Evolutionary conservation across 78 protist genomes (phyloP).

Genomic region (Ministeria vibrans): DNA sequence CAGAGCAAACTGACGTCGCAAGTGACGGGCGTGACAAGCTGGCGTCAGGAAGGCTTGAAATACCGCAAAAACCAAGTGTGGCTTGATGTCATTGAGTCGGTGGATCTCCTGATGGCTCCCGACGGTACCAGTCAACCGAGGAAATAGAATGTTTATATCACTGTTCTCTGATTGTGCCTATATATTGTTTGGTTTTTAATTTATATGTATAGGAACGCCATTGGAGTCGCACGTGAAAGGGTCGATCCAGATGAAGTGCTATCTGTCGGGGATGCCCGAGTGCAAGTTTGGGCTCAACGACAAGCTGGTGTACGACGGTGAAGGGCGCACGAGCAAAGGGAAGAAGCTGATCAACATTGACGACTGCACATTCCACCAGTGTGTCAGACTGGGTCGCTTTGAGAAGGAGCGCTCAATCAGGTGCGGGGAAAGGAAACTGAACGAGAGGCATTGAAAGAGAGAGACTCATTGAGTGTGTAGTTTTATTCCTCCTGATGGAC

Average conservation of each 20-base stretch:
- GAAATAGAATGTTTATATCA: neutral
- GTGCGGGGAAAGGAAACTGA: no score
- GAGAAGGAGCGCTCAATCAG: conserved; percentile 85
- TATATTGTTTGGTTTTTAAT: no score
- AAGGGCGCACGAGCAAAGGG: neutral
- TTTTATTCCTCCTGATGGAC: conserved; percentile 98
- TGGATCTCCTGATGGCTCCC: conserved; percentile 50
- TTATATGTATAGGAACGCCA: conserved; percentile 31
- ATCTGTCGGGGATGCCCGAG: conserved; percentile 97
- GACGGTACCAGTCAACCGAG: conserved; percentile 6
- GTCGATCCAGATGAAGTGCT: conserved; percentile 68
- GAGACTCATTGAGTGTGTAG: no score
- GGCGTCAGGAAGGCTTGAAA: conserved; percentile 88
- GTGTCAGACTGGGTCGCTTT: conserved; percentile 90
- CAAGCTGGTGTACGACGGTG: conserved; percentile 54
- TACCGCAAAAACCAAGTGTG: conserved; percentile 92
- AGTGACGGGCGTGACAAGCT: conserved; percentile 61
- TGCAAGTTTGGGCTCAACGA: conserved; percentile 96
- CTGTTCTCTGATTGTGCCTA: neutral
- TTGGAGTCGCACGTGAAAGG: conserved; percentile 89
- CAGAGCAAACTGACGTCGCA: neutral
- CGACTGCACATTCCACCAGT: conserved; percentile 93
- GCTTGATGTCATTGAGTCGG: conserved; percentile 87
- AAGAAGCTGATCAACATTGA: conserved; percentile 60
- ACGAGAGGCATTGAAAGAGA: no score